Evolutionary conservation across 1,284 basidiomycete species (phyloP).

Genomic region (Ceratobasidium sp.): DNA sequence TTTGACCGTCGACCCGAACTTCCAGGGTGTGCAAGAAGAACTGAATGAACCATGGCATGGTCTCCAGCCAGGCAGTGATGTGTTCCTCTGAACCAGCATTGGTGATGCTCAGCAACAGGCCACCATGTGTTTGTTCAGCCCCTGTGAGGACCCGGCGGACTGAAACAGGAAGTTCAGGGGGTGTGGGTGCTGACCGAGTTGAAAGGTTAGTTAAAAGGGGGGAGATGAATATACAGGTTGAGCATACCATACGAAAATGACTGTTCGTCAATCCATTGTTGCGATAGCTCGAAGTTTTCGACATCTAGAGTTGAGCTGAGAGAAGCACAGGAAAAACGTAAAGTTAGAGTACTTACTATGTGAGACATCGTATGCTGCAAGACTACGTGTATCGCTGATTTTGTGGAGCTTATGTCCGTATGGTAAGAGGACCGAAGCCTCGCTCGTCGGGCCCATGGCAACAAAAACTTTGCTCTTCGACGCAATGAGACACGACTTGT

Average conservation of each 20-base stretch:
- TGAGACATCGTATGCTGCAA: slow-evolving; percentile 63
- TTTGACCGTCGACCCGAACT: slow-evolving; percentile 54
- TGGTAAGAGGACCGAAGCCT: slow-evolving; percentile 26
- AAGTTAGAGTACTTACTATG: slow-evolving; percentile 56
- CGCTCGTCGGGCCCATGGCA: slow-evolving; percentile 44
- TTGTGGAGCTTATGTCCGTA: slow-evolving; percentile 34
- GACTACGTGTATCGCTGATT: slow-evolving; percentile 46
- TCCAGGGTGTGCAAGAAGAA: slow-evolving; percentile 87
- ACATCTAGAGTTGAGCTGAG: slow-evolving; percentile 49
- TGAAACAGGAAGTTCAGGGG: slow-evolving; percentile 63
- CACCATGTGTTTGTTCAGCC: slow-evolving; percentile 78
- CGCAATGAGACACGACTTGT: slow-evolving; percentile 70
- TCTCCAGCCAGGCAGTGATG: slow-evolving; percentile 83
- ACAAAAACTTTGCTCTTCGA: slow-evolving; percentile 65
- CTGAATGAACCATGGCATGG: slow-evolving; percentile 92
- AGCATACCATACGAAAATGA: slow-evolving; percentile 68
- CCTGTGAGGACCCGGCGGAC: slow-evolving; percentile 79
- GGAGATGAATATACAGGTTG: neutral
- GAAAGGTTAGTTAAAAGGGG: slow-evolving; percentile 15
- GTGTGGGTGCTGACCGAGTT: slow-evolving; percentile 50
- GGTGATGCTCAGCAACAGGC: slow-evolving; percentile 72
- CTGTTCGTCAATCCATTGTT: slow-evolving; percentile 66
- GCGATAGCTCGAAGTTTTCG: slow-evolving; percentile 63
- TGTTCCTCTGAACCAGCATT: slow-evolving; percentile 69
- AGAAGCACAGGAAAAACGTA: neutral